phyloP scores from a whole-genome alignment of 805 yeast genomes.

The Yarrowia osloensis region DNA sequence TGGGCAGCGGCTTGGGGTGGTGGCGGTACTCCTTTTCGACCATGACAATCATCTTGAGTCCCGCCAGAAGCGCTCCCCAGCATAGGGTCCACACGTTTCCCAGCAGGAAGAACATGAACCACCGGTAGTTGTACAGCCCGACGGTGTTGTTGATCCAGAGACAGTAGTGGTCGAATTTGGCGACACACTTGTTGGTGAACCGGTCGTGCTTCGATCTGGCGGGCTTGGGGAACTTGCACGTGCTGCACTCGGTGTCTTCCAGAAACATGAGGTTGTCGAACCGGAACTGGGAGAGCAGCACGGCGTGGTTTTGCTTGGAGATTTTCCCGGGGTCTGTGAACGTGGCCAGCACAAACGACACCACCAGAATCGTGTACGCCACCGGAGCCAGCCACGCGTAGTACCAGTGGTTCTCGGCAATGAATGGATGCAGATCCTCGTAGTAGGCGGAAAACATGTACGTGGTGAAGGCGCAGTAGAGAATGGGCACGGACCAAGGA shows the following conservation, averaged over 20 bases:
- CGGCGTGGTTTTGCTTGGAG: conserved; percentile 37
- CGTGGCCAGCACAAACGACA: conserved; percentile 38
- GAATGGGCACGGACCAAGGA: conserved; percentile 36
- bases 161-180: conserved; percentile 61
- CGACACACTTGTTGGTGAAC: conserved; percentile 51
- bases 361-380: conserved; percentile 36
- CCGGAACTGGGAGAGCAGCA: conserved; percentile 39
- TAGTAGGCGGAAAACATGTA: conserved; percentile 32
- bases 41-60: conserved; percentile 8
- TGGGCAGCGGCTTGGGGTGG: conserved; percentile 30
- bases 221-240: conserved; percentile 53
- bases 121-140: conserved; percentile 60
- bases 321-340: conserved; percentile 47
- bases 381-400: conserved; percentile 34
- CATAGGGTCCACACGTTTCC: conserved; percentile 50
- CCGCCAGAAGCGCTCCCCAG: conserved; percentile 49
- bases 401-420: conserved; percentile 24
- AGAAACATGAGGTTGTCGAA: conserved; percentile 59
- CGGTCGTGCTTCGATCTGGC: conserved; percentile 66
- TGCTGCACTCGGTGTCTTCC: conserved; percentile 49
- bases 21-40: conserved; percentile 28
- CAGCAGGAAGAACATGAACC: conserved; percentile 58
- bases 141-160: conserved; percentile 64
- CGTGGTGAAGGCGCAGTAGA: conserved; percentile 33
- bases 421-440: conserved; percentile 33